Evolutionary conservation across 208 protist species (phyloP), one percentile per base, ranked within the genome.

Genomic region (Ichthyophonus hoferi): DNA sequence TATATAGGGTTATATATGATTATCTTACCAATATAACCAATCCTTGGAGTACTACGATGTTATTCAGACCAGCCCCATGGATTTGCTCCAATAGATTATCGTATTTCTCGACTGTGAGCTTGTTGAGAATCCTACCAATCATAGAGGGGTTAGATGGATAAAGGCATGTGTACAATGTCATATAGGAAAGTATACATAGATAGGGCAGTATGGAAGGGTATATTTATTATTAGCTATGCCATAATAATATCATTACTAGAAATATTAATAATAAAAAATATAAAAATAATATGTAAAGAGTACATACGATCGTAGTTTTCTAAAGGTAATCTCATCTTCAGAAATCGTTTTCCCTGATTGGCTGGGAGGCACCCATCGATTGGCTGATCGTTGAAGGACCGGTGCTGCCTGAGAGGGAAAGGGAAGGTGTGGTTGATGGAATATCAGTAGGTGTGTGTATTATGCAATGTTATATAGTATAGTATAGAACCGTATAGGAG

Each of bases 51-150:
- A 90, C 79, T 39, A 50, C 42, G 12, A 82, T 58, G 42, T 87
- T 90, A 24, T 38, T 34, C 2, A 90, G 39, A 17, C 88, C 88
- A 17, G 83, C 88, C 12, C 40, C 38, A 1, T 87, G n/a, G 1
- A 90, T 33, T 42, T 87, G 79, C 1, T 76, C 42, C 2, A 42
- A n/a, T 0, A 90, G 35, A 1, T 35, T 40, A 7, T 58, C 39
- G 12, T 77, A 85, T 1, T 90, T 90, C 3, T 90, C 88, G 2
- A 58, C 33, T 37, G 88, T 90, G 33, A 90, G 81, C 34, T 87
- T 87, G 40, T 90, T 90, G 1, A 90, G 50, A 78, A 90, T 78
- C 40, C 83, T 85, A 38, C 14, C 14, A 67, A n/a, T n/a, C 31
- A 67, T 67, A 67, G 12, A 67, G 31, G 12, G 14, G 12, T n/a